These are phyloP conservation scores for Umbelopsis vinacea DNA, from an alignment of 192 early-diverging fungal species.

Conservation along the genomic window DNA sequence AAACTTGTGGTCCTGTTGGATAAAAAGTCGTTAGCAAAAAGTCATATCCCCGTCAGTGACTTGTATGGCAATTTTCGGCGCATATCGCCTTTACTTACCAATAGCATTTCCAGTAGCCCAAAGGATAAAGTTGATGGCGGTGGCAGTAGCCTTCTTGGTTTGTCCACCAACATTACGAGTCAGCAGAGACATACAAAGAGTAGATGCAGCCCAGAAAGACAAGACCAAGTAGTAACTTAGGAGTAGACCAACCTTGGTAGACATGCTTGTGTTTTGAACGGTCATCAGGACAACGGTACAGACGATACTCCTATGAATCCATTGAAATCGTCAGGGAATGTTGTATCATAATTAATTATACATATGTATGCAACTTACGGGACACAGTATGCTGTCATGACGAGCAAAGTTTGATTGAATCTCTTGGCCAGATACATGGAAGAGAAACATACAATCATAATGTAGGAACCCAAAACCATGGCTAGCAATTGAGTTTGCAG, in stretches of 20 bases:
- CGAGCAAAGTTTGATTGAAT: conserved; percentile 16
- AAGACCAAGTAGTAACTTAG: conserved; percentile 25
- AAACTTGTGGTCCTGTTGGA: conserved; percentile 15
- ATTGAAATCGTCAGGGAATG: neutral
- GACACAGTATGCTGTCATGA: conserved; percentile 27
- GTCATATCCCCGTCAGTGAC: neutral
- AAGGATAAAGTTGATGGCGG: conserved; percentile 27
- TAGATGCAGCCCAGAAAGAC: conserved; percentile 30
- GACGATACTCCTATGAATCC: conserved; percentile 19
- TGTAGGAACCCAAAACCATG: conserved; percentile 27
- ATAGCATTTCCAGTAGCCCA: conserved; percentile 32
- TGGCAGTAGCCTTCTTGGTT: conserved; percentile 25
- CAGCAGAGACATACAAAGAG: conserved; percentile 23
- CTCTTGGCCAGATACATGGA: conserved; percentile 24
- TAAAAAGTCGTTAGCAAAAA: neutral
- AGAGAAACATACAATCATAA: conserved; percentile 17
- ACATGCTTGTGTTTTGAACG: conserved; percentile 16
- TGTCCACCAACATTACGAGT: conserved; percentile 32
- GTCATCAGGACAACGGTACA: conserved; percentile 30
- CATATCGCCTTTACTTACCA: conserved; percentile 8
- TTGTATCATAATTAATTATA: no score
- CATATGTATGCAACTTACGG: conserved; percentile 9
- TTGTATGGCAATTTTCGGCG: no score
- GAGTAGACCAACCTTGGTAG: conserved; percentile 26
- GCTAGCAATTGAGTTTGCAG: conserved; percentile 28